Base-by-base conservation (phyloP, 83 land plant species). In the Picea abies region DNA sequence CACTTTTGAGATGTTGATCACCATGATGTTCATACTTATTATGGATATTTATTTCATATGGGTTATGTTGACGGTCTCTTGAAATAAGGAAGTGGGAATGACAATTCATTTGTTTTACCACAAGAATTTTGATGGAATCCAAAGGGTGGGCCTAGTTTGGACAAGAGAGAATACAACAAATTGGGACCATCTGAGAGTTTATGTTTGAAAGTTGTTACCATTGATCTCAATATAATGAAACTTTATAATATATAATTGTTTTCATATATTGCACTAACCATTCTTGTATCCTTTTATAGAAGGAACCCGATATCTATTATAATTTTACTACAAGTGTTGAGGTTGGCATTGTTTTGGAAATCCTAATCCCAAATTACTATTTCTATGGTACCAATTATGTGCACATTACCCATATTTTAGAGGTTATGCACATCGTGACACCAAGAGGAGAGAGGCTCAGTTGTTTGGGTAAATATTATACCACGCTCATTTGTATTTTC, bases 261-360 rank as follows among this genome's bases (percentile, higher is more conserved):
- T 79, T 17, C 4, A 3, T 65, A n/a, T 63, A 19, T 76, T 61
- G 78, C 78, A 17, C n/a, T 12, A 41, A 35, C 26, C n/a, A 29
- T 29, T 29, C 32, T 68, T 65, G 16, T 25, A 11, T 3, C 11
- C 17, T 29, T 68, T 32, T 68, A 11, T 68, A 29, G 3, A 32
- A 32, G 12, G 19, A 15, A 29, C 17, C 32, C 9, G 16, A 68
- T 35, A 14, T 9, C 17, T 3, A 5, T 12, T 68, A 4, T 16
- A 68, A 32, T 29, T 68, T 29, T 68, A 16, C 15, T 68, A 37
- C 72, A 68, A 98, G 98, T 85, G 99, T 97, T 15, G 98, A 97
- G 88, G 90, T 97, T 82, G 99, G 99, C 75, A 98, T 1, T 97
- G 91, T 84, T 97, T 97, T 84, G 98, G 99, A 52, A 96, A 97